A percentile compares a stretch with the other conserved stretches of the same genome.
phyloP scores from a whole-genome alignment of 345 rosid genomes.

The Sisymbrium irio region DNA sequence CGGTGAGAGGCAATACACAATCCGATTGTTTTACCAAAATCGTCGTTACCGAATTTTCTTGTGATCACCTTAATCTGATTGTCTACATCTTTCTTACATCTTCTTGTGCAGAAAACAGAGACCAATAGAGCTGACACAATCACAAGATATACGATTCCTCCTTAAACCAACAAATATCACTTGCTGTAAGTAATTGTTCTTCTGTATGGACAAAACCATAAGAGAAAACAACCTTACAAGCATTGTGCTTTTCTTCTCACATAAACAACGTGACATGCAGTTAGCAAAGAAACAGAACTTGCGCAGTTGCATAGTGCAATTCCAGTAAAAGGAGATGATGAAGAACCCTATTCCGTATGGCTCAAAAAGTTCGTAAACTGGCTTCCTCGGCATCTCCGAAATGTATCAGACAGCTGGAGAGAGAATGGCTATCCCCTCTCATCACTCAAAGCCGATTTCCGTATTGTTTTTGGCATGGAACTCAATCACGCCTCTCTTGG shows the following conservation, averaged over 20 bases:
- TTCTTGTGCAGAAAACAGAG: conserved; percentile 57
- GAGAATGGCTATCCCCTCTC: conserved; percentile 67
- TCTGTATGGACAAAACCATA: neutral
- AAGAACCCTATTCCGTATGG: conserved; percentile 49
- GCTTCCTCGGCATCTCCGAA: conserved; percentile 56
- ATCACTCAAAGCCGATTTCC: conserved; percentile 79
- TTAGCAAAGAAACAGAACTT: conserved; percentile 42
- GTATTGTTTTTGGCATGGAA: conserved; percentile 53
- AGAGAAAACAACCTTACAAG: neutral
- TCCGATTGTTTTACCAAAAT: conserved; percentile 3
- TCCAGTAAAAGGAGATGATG: conserved; percentile 33
- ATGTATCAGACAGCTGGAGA: conserved; percentile 30
- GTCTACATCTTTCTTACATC: conserved; percentile 6
- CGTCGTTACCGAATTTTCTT: neutral
- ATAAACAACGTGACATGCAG: conserved; percentile 37
- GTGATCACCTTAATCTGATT: conserved; percentile 12
- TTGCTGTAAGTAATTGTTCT: conserved; percentile 51
- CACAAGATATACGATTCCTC: conserved; percentile 83
- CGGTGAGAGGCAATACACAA: conserved; percentile 49
- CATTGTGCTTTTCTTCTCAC: conserved; percentile 26
- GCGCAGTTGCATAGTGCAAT: conserved; percentile 38
- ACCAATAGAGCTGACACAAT: conserved; percentile 74
- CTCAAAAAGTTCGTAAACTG: conserved; percentile 58
- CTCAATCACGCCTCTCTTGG: conserved; percentile 75
- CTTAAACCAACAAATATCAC: conserved; percentile 56